phyloP scores from a whole-genome alignment of 345 rosid genomes.

The Orychophragmus violaceus region DNA sequence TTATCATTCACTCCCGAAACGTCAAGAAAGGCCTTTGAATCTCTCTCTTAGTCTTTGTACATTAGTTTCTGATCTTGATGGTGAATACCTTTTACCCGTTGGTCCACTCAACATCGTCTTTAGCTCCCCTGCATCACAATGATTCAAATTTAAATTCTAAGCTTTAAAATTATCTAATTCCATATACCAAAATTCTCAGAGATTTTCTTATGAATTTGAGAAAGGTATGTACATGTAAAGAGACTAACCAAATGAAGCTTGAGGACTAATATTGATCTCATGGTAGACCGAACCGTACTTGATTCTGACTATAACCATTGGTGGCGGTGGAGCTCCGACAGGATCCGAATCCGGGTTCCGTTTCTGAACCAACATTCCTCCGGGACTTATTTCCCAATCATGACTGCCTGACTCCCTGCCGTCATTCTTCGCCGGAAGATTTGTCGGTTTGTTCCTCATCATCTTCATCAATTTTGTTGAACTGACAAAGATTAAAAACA shows the following conservation, averaged over 20 bases:
- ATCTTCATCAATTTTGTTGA: slow-evolving; percentile 54
- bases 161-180: no score
- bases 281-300: slow-evolving; percentile 77
- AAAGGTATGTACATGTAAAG: no score
- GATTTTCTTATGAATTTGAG: no score
- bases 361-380: slow-evolving; percentile 97
- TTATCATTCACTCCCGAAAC: slow-evolving; percentile 79
- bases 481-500: not conserved
- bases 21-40: slow-evolving; percentile 80
- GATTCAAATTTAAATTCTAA: not conserved
- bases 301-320: slow-evolving; percentile 82
- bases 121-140: slow-evolving; percentile 63
- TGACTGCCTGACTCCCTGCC: slow-evolving; percentile 45
- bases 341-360: slow-evolving; percentile 68
- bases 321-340: no score
- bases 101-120: slow-evolving; percentile 87
- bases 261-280: slow-evolving; percentile 69
- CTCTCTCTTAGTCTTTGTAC: slow-evolving; percentile 92
- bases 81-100: slow-evolving; percentile 87
- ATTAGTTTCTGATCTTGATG: no score
- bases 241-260: slow-evolving; percentile 78
- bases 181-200: no score
- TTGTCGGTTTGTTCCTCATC: slow-evolving; percentile 53
- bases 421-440: slow-evolving; percentile 37
- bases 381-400: slow-evolving; percentile 96